These are phyloP conservation scores for Polygonum aviculare DNA, from an alignment of 148 eudicot species.

Conservation along the genomic window DNA sequence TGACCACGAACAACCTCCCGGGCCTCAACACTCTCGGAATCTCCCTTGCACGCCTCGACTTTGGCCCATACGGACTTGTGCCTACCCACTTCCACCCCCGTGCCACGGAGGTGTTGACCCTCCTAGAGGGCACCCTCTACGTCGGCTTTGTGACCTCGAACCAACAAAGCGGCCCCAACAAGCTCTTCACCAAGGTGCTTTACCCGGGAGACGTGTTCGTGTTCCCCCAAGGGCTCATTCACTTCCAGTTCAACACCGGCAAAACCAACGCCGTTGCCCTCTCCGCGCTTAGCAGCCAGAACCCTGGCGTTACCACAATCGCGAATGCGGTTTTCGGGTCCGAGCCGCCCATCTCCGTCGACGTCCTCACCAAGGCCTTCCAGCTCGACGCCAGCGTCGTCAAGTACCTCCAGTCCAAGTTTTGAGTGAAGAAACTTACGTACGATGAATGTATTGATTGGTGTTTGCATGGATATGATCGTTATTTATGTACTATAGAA, in stretches of 20 bases:
- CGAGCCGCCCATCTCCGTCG: not conserved
- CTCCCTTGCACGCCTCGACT: conserved; percentile 21
- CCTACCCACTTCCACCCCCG: conserved; percentile 27
- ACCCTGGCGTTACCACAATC: not conserved
- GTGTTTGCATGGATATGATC: no score
- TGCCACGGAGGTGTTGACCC: conserved; percentile 19
- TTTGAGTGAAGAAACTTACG: not conserved
- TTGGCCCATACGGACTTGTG: conserved; percentile 15
- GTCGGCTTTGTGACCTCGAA: conserved; percentile 24
- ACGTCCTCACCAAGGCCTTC: not conserved
- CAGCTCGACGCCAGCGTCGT: not conserved
- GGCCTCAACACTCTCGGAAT: conserved; percentile 25
- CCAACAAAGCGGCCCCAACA: conserved; percentile 2
- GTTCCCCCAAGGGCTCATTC: conserved; percentile 22
- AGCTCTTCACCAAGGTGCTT: conserved; percentile 15
- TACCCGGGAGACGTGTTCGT: conserved; percentile 19
- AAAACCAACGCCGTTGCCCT: not conserved
- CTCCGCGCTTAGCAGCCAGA: not conserved
- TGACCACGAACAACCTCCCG: conserved; percentile 2
- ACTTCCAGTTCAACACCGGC: conserved; percentile 19
- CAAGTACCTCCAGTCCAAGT: not conserved
- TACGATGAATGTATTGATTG: no score
- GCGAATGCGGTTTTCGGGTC: not conserved
- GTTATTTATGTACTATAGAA: not conserved
- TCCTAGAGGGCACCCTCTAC: conserved; percentile 18